Evolutionary conservation across 164 flowering plant genomes (phyloP).

Genomic region (Tinospora cordifolia): DNA sequence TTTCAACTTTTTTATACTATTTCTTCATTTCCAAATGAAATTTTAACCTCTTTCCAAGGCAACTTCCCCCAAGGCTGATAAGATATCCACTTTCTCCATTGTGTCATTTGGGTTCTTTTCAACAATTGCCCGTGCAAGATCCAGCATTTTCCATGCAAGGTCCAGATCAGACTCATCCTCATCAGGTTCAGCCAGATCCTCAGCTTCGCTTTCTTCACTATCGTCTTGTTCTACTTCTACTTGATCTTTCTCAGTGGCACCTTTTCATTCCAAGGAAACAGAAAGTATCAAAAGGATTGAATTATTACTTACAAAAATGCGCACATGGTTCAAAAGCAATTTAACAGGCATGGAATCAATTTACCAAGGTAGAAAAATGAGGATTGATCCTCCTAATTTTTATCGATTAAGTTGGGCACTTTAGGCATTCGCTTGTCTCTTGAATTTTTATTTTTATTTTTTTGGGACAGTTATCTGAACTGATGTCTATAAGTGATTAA

Average conservation of each 20-base stretch:
- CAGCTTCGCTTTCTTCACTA: conserved; percentile 49
- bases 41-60: conserved; percentile 84
- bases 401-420: too few species aligned
- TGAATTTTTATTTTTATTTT: too few species aligned
- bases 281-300: neutral
- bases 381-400: too few species aligned
- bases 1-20: neutral
- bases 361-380: too few species aligned
- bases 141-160: conserved; percentile 96
- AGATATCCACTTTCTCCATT: conserved; percentile 78
- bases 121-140: conserved; percentile 85
- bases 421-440: too few species aligned
- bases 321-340: too few species aligned
- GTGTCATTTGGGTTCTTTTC: conserved; percentile 72
- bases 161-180: conserved; percentile 97
- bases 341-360: too few species aligned
- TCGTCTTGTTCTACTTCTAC: conserved; percentile 40
- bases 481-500: too few species aligned
- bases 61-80: conserved; percentile 87
- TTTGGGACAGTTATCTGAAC: too few species aligned
- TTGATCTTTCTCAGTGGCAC: conserved; percentile 31
- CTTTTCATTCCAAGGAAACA: conserved; percentile 8
- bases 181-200: conserved; percentile 61
- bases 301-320: neutral
- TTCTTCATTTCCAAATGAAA: neutral